A percentile compares a stretch with the other conserved stretches of the same genome.
Conservation (phyloP, 768 basidiomycete genomes). For the Leccinum disarticulatum region DNA sequence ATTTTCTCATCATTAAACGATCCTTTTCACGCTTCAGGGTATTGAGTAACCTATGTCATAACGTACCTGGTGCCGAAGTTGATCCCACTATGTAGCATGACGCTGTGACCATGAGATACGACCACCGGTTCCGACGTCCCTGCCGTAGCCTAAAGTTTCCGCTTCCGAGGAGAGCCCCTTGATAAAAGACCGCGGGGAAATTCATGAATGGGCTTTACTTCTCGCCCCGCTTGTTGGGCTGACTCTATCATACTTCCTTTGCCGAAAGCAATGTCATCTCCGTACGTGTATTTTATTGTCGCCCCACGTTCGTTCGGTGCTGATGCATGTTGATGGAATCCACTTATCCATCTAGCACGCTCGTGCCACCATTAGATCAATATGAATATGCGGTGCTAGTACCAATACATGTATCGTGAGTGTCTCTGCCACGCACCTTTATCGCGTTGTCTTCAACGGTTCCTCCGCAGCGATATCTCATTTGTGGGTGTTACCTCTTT, state of each 20-base stretch:
- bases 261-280: background rate
- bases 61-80: background rate
- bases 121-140: background rate
- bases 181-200: background rate
- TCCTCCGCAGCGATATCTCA: background rate
- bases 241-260: no score
- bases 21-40: background rate
- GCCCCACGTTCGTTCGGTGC: background rate
- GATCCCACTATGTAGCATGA: background rate
- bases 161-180: background rate
- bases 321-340: background rate
- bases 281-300: conserved; percentile 1
- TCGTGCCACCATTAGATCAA: background rate
- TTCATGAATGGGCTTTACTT: background rate
- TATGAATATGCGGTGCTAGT: conserved; percentile 3
- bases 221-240: background rate
- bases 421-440: background rate
- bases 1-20: background rate
- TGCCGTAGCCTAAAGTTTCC: background rate
- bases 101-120: background rate
- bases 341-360: background rate
- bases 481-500: conserved; percentile 3
- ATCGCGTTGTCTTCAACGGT: no score
- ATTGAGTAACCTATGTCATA: background rate
- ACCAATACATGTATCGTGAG: conserved; percentile 11